A percentile compares a stretch with the other conserved stretches of the same genome.
These are phyloP conservation scores for Microthlaspi erraticum DNA, from an alignment of 345 rosid species.

Conservation along the genomic window DNA sequence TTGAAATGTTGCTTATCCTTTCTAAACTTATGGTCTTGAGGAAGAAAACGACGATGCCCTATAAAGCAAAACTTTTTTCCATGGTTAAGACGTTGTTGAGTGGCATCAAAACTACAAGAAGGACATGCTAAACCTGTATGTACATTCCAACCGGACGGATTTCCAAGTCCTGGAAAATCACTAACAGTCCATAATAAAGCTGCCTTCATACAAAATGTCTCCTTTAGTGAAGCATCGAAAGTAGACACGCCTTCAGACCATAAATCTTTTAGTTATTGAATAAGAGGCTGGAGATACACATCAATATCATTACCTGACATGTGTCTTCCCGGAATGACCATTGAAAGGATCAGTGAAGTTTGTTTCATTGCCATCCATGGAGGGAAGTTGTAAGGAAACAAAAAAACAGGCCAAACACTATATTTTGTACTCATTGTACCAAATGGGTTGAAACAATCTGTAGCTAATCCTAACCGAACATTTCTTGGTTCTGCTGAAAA, in stretches of 20 bases:
- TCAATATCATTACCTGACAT: neutral
- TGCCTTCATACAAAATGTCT: neutral
- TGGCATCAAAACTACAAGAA: neutral
- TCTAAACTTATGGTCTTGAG: too few species aligned
- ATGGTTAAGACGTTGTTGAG: neutral
- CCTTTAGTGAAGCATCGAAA: neutral
- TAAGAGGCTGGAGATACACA: neutral
- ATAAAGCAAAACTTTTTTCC: neutral
- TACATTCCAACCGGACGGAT: neutral
- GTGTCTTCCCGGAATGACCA: neutral
- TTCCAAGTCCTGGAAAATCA: neutral
- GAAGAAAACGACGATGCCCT: too few species aligned
- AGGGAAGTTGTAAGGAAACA: neutral
- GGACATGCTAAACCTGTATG: neutral
- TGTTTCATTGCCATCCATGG: neutral
- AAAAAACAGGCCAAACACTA: neutral
- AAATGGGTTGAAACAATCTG: neutral
- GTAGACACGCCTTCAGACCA: neutral
- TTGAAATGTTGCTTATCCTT: too few species aligned
- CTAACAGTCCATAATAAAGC: neutral
- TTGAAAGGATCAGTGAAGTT: neutral
- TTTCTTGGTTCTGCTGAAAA: neutral
- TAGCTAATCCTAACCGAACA: neutral
- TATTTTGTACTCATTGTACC: neutral
- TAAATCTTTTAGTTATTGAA: too few species aligned